Evolutionary conservation across 106 monocot species (phyloP).

Genomic region (Gastrodia elata): DNA sequence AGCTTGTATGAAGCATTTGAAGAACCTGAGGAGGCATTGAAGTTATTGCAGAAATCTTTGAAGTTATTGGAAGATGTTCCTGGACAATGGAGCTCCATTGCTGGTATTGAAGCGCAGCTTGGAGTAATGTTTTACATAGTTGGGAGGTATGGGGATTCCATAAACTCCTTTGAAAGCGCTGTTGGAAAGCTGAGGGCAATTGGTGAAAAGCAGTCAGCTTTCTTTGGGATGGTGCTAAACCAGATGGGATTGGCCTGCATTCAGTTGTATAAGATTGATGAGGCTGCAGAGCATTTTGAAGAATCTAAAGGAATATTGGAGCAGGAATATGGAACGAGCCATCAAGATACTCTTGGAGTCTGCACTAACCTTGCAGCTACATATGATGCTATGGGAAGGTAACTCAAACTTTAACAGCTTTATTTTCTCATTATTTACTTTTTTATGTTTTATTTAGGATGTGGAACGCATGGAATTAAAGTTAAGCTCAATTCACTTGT

Average conservation of each 20-base stretch:
- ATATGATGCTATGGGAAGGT: constrained; percentile 78
- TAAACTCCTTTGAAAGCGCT: constrained; percentile 39
- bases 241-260: constrained; percentile 59
- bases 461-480: neutral
- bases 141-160: constrained; percentile 34
- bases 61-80: constrained; percentile 41
- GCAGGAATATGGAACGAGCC: constrained; percentile 36
- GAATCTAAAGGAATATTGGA: constrained; percentile 43
- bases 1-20: constrained; percentile 46
- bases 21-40: constrained; percentile 52
- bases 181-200: constrained; percentile 42
- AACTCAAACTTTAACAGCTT: neutral
- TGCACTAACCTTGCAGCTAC: constrained; percentile 59
- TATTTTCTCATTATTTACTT: neutral
- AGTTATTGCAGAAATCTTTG: constrained; percentile 39
- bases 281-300: constrained; percentile 48
- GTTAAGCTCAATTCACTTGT: neutral
- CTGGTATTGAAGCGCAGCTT: constrained; percentile 56
- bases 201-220: constrained; percentile 52
- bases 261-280: constrained; percentile 50
- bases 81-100: constrained; percentile 44
- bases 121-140: constrained; percentile 54
- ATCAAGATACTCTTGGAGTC: constrained; percentile 50
- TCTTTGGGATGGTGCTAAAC: constrained; percentile 51
- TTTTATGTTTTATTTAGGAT: neutral